A percentile compares a stretch with the other conserved stretches of the same genome.
Conservation (phyloP, 192 early-diverging fungal species). For the Coemansia sp. region DNA sequence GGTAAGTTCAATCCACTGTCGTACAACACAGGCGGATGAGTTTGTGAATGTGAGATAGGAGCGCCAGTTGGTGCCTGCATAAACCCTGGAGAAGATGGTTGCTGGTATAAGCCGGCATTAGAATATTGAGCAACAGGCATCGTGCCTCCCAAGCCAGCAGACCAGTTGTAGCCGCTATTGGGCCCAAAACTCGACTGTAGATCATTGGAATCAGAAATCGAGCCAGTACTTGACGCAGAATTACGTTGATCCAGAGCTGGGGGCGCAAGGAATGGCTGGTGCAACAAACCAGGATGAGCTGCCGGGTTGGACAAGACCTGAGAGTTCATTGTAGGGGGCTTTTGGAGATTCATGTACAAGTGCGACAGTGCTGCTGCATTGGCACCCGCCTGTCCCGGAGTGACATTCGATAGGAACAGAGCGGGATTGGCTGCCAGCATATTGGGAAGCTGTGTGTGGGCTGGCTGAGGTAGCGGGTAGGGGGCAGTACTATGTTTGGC, state of each 20-base stretch:
- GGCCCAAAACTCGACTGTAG: neutral
- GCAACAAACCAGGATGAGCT: neutral
- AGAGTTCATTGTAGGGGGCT: conserved; percentile 2
- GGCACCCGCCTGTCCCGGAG: conserved; percentile 7
- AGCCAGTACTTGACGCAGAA: conserved; percentile 26
- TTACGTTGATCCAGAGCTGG: conserved; percentile 17
- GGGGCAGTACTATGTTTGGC: conserved; percentile 9
- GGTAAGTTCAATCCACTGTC: conserved; percentile 9
- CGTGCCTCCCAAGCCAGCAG: conserved; percentile 3
- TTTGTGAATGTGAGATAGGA: conserved; percentile 38
- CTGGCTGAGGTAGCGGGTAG: neutral
- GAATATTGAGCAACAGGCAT: no score
- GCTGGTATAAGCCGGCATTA: conserved; percentile 6
- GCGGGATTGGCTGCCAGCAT: neutral
- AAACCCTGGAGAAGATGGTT: conserved; percentile 3
- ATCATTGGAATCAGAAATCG: neutral
- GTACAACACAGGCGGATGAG: conserved; percentile 25
- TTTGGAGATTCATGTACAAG: conserved; percentile 6
- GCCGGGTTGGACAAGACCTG: neutral
- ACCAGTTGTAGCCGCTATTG: neutral
- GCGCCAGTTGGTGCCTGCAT: conserved; percentile 35
- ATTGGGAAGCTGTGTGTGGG: neutral
- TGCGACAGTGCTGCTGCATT: conserved; percentile 1
- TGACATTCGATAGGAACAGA: conserved; percentile 8
- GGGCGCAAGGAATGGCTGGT: conserved; percentile 13